A percentile compares a stretch with the other conserved stretches of the same genome.
These are phyloP conservation scores for Lachancea thermotolerans DNA, from an alignment of 805 yeast genomes.

Conservation along the genomic window DNA sequence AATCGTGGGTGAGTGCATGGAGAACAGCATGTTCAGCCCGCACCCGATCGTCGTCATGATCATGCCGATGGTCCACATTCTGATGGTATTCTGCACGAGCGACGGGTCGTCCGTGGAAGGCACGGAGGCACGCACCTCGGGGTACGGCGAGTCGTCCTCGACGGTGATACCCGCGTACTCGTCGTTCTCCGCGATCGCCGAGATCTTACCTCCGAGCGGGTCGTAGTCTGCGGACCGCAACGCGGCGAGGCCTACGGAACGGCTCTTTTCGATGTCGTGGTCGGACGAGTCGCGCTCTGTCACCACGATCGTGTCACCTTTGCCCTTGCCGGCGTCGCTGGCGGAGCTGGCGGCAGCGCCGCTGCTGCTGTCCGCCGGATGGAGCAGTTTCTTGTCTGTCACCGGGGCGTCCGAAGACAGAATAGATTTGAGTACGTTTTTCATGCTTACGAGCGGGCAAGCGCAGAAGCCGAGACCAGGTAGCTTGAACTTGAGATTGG, in stretches of 20 bases:
- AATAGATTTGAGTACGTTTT: constrained; percentile 2
- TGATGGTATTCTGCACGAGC: constrained; percentile 43
- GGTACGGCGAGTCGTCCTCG: constrained; percentile 47
- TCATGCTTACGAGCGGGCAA: neutral
- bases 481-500: neutral
- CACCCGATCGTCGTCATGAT: constrained; percentile 52
- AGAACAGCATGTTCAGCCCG: constrained; percentile 53
- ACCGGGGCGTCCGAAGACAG: constrained; percentile 9
- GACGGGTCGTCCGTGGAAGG: constrained; percentile 48
- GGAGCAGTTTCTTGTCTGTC: constrained; percentile 7
- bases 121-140: constrained; percentile 63
- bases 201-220: constrained; percentile 7
- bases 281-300: constrained; percentile 7
- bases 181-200: constrained; percentile 6
- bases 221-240: constrained; percentile 4
- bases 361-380: neutral
- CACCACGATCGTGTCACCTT: constrained; percentile 4
- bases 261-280: constrained; percentile 1
- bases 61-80: constrained; percentile 49
- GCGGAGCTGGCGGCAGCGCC: neutral
- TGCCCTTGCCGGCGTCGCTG: neutral
- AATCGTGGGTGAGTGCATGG: constrained; percentile 49
- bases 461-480: neutral
- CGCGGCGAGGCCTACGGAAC: constrained; percentile 1
- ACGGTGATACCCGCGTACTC: constrained; percentile 12